phyloP scores from a whole-genome alignment of 257 asterid genomes.

The Nicotiana paniculata region DNA sequence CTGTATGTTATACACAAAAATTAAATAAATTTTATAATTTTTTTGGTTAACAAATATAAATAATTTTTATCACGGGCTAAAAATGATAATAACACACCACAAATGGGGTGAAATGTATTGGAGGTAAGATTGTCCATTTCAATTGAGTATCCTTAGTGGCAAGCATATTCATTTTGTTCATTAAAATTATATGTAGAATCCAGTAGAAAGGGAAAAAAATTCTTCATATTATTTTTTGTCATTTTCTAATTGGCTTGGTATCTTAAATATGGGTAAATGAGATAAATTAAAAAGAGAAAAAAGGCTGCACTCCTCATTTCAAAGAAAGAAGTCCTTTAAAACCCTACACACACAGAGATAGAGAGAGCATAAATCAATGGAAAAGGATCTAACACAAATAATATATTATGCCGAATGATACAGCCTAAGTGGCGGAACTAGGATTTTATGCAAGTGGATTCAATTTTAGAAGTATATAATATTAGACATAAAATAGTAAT shows the following conservation, averaged over 20 bases:
- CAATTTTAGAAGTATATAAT: too few species aligned
- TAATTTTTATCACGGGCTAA: too few species aligned
- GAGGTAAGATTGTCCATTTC: not conserved
- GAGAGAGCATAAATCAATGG: not conserved
- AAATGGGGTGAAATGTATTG: not conserved
- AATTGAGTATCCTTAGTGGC: not conserved
- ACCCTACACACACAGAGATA: not conserved
- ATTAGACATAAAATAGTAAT: too few species aligned
- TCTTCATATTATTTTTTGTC: not conserved
- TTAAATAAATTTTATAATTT: too few species aligned
- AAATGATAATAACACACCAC: too few species aligned
- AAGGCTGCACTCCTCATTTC: not conserved
- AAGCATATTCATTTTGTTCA: not conserved
- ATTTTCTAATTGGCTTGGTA: not conserved
- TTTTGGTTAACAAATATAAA: too few species aligned
- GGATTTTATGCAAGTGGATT: too few species aligned
- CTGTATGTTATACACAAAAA: too few species aligned
- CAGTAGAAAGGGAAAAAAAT: not conserved
- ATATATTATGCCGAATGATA: too few species aligned
- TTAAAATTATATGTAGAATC: not conserved
- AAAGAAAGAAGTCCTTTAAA: not conserved
- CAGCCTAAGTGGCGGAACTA: too few species aligned
- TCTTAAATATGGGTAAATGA: not conserved
- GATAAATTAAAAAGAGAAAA: not conserved
- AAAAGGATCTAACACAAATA: not conserved